Conservation (phyloP, 805 yeast genomes). For the Cyberlindnera xylosilytica region DNA sequence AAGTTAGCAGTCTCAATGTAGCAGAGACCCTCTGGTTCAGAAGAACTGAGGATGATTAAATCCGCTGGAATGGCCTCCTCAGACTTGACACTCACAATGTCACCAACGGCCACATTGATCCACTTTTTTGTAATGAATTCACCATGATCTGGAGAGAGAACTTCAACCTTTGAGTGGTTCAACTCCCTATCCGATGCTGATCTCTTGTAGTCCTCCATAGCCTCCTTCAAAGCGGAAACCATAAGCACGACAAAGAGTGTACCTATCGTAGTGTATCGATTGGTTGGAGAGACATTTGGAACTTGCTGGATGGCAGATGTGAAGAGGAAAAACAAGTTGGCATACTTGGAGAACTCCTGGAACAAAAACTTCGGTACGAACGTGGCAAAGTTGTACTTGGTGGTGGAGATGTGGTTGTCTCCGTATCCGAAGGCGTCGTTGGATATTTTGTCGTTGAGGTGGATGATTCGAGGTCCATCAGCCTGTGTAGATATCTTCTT, state of each 20-base stretch:
- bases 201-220: slow-evolving; percentile 87
- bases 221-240: slow-evolving; percentile 91
- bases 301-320: slow-evolving; percentile 96
- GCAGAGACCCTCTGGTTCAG: slow-evolving; percentile 98
- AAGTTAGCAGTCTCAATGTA: slow-evolving; percentile 96
- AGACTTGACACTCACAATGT: slow-evolving; percentile 75
- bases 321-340: slow-evolving; percentile 88
- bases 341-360: slow-evolving; percentile 96
- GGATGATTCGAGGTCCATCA: slow-evolving; percentile 61
- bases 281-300: slow-evolving; percentile 94
- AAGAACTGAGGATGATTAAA: slow-evolving; percentile 75
- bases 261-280: slow-evolving; percentile 91
- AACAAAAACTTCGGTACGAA: slow-evolving; percentile 91
- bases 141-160: slow-evolving; percentile 54
- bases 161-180: slow-evolving; percentile 71
- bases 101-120: slow-evolving; percentile 90
- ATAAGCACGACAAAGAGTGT: slow-evolving; percentile 79
- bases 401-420: slow-evolving; percentile 89
- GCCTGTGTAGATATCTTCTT: slow-evolving; percentile 13
- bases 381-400: slow-evolving; percentile 91
- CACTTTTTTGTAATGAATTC: slow-evolving; percentile 67
- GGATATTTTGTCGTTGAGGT: slow-evolving; percentile 57
- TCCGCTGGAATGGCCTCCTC: slow-evolving; percentile 97
- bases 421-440: slow-evolving; percentile 57
- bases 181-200: slow-evolving; percentile 84